Evolutionary conservation across 768 basidiomycete genomes (phyloP).

Genomic region (Krasilnikovozyma curviuscula): DNA sequence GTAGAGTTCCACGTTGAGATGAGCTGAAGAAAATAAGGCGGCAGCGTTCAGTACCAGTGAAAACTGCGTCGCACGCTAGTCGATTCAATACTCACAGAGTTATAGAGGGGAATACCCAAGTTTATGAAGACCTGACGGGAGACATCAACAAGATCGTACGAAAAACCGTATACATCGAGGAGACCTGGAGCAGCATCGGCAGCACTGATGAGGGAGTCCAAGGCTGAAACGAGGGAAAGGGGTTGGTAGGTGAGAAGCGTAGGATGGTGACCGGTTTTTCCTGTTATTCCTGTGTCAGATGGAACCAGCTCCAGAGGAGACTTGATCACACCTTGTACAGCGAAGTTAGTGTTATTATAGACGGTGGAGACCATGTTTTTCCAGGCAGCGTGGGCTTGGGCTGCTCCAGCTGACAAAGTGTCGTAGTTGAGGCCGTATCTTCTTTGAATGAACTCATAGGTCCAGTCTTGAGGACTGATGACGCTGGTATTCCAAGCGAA

Average conservation of each 20-base stretch:
- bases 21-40: too few species aligned
- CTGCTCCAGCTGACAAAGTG: constrained; percentile 16
- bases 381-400: constrained; percentile 28
- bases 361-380: constrained; percentile 27
- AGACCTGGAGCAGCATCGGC: constrained; percentile 16
- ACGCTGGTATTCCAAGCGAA: too few species aligned
- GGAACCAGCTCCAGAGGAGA: constrained; percentile 29
- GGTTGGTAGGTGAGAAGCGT: constrained; percentile 29
- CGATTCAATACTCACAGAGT: too few species aligned
- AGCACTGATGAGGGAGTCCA: constrained; percentile 9
- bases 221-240: constrained; percentile 13
- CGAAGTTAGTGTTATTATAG: constrained; percentile 28
- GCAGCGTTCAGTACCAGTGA: too few species aligned
- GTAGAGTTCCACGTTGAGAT: constrained; percentile 21
- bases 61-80: too few species aligned
- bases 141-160: constrained; percentile 29
- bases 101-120: constrained; percentile 27
- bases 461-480: too few species aligned
- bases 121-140: constrained; percentile 30
- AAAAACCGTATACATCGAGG: constrained; percentile 24
- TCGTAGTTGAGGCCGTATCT: constrained; percentile 25
- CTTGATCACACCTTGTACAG: constrained; percentile 27
- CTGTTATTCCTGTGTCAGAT: constrained; percentile 24
- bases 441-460: constrained; percentile 26
- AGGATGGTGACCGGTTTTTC: constrained; percentile 25